A percentile compares a stretch with the other conserved stretches of the same genome.
Conservation (phyloP, 306 rosid species). For the Fragaria ananassa region DNA sequence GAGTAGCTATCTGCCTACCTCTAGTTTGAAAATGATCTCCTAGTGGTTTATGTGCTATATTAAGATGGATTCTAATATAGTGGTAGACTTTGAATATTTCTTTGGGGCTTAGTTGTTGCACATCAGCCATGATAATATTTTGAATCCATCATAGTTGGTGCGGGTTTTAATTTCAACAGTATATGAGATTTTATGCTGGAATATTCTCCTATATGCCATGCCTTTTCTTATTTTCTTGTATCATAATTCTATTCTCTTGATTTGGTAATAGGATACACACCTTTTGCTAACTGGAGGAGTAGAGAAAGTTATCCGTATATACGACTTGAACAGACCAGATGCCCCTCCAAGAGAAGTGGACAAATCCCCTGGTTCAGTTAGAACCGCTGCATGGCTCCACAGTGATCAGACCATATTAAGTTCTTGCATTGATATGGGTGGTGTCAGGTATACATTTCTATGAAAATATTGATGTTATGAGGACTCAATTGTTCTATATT, state of each 20-base stretch:
- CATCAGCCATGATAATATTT: not conserved
- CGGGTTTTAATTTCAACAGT: not conserved
- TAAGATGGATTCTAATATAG: not conserved
- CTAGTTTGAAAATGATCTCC: not conserved
- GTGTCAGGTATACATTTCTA: constrained; percentile 63
- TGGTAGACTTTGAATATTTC: constrained; percentile 5
- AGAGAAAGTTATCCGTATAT: constrained; percentile 87
- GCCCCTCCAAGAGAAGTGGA: constrained; percentile 93
- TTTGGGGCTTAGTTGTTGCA: not conserved
- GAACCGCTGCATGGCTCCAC: constrained; percentile 96
- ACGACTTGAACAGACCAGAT: constrained; percentile 92
- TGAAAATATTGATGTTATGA: not conserved
- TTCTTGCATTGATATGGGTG: constrained; percentile 93
- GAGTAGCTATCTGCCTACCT: not conserved
- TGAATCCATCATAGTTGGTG: not conserved
- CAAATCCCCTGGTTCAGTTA: constrained; percentile 89
- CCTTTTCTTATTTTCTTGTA: not conserved
- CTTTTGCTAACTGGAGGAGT: constrained; percentile 90
- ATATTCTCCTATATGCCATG: not conserved
- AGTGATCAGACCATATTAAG: constrained; percentile 95
- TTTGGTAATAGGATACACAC: constrained; percentile 67
- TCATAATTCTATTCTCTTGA: constrained; percentile 15
- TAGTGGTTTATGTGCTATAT: not conserved
- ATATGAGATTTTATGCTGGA: not conserved
- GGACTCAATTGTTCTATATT: not conserved